Evolutionary conservation across 192 early-diverging fungal genomes (phyloP), one percentile per base, ranked within the genome.

Genomic region (Podila epicladia): DNA sequence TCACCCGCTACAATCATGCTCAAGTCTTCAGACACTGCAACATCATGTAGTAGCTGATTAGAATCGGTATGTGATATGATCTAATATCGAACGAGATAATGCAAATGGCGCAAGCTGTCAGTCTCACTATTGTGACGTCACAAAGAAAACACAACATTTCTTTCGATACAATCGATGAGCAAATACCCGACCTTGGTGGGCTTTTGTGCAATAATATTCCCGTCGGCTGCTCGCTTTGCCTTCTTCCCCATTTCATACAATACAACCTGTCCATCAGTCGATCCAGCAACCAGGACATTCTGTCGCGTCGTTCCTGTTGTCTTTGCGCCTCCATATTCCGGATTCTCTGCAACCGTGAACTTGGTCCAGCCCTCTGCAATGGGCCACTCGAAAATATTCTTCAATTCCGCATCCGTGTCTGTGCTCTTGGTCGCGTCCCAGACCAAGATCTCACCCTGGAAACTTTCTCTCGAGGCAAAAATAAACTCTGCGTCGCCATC

Each of bases 371-470:
- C 69, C 58, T 80, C 77, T 7, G 71, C 24, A n/a, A 80, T 73
- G 5, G 82, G 74, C 85, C 84, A 88, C 28, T 82, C 76, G 4
- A 85, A 61, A 32, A 82, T 75, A 0, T 58, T 68, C 22, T 72
- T 63, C 38, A 88, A 72, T 13, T 72, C 75, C 2, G 84, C 78
- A 66, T 86, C 85, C 9, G 64, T 73, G 19, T 70, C 64, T 0
- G 74, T 86, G 35, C 85, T 86, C 15, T 75, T 83, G 2, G 33
- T 29, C 11, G 83, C 83, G 41, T 86, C 76, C 87, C 87, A 88
- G 7, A 85, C 64, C 67, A 86, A 67, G 48, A 84, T 72, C 58
- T 88, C 85, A 31, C 73, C 74, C 62, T 88, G 85, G n/a, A 63
- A 60, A n/a, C 64, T 70, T 15, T 83, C 85, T 15, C 87, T 64